A percentile compares a stretch with the other conserved stretches of the same genome.
These are phyloP conservation scores for Dictyostelium intermedium DNA, from an alignment of 78 protist genomes.

Conservation along the genomic window DNA sequence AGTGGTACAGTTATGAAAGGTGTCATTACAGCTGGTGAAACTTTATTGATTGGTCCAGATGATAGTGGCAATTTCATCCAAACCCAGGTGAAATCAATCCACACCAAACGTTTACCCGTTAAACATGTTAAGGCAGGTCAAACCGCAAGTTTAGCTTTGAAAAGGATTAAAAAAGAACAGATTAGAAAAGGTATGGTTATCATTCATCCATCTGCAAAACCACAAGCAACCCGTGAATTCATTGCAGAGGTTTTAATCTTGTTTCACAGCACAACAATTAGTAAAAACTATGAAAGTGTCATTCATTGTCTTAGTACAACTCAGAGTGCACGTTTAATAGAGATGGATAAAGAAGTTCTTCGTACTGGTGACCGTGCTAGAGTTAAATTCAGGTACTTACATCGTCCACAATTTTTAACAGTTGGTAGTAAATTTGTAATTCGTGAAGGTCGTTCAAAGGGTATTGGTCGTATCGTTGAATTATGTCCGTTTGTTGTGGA, in stretches of 20 bases:
- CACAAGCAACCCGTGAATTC: slow-evolving; percentile 83
- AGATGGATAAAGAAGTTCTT: slow-evolving; percentile 80
- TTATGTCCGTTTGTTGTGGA: slow-evolving; percentile 15
- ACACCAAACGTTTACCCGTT: slow-evolving; percentile 83
- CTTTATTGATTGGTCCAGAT: slow-evolving; percentile 93
- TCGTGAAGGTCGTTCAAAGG: slow-evolving; percentile 92
- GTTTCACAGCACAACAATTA: slow-evolving; percentile 95
- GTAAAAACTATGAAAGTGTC: slow-evolving; percentile 93
- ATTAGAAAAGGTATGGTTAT: slow-evolving; percentile 95
- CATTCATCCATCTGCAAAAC: slow-evolving; percentile 29
- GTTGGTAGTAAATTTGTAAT: slow-evolving; percentile 88
- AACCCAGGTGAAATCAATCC: slow-evolving; percentile 84
- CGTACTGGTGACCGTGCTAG: slow-evolving; percentile 95
- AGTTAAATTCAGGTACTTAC: slow-evolving; percentile 87
- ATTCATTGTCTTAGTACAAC: slow-evolving; percentile 89
- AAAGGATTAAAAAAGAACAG: slow-evolving; percentile 79
- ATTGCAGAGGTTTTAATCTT: slow-evolving; percentile 93
- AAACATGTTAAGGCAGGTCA: slow-evolving; percentile 88
- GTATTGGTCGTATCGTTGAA: slow-evolving; percentile 63
- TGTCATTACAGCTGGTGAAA: slow-evolving; percentile 49
- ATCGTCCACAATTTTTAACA: slow-evolving; percentile 89
- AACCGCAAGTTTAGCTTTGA: slow-evolving; percentile 89
- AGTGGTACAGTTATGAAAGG: slow-evolving; percentile 92
- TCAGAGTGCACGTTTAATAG: slow-evolving; percentile 80
- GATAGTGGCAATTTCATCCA: slow-evolving; percentile 82